Evolutionary conservation across 805 yeast species (phyloP).

Genomic region (Metschnikowia reukaufii): DNA sequence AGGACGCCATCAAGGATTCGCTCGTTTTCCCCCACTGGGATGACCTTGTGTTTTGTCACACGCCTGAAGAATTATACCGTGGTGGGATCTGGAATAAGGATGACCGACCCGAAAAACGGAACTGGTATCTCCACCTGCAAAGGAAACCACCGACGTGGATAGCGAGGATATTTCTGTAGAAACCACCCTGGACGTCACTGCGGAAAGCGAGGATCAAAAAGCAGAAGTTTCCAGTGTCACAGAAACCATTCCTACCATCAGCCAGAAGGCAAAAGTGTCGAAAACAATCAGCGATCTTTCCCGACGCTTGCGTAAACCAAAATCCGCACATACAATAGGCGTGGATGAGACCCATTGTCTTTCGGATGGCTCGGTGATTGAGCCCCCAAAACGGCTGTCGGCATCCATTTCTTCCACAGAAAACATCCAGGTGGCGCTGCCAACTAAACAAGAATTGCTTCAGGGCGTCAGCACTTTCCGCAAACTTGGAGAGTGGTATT

Average conservation of each 20-base stretch:
- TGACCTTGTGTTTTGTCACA: constrained; percentile 70
- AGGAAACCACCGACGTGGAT: not conserved
- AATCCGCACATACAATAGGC: constrained; percentile 24
- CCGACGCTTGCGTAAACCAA: constrained; percentile 21
- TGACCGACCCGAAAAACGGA: not conserved
- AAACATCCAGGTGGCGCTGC: not conserved
- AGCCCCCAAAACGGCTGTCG: constrained; percentile 10
- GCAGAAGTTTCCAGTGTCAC: not conserved
- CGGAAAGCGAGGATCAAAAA: constrained; percentile 1
- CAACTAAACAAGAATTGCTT: constrained; percentile 1
- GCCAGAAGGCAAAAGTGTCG: constrained; percentile 9
- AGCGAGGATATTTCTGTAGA: constrained; percentile 3
- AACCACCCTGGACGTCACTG: constrained; percentile 6
- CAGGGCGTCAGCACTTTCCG: constrained; percentile 6
- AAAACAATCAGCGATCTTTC: constrained; percentile 18
- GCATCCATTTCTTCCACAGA: not conserved
- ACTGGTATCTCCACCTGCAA: not conserved
- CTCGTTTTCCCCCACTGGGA: constrained; percentile 88
- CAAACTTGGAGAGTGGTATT: constrained; percentile 71
- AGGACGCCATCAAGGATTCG: constrained; percentile 75
- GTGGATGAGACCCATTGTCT: constrained; percentile 27
- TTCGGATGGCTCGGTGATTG: constrained; percentile 28
- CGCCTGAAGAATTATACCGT: constrained; percentile 69
- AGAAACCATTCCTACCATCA: constrained; percentile 6
- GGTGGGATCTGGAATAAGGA: constrained; percentile 89